These are phyloP conservation scores for Capsaspora owczarzaki DNA, from an alignment of 78 protist species.

Conservation along the genomic window DNA sequence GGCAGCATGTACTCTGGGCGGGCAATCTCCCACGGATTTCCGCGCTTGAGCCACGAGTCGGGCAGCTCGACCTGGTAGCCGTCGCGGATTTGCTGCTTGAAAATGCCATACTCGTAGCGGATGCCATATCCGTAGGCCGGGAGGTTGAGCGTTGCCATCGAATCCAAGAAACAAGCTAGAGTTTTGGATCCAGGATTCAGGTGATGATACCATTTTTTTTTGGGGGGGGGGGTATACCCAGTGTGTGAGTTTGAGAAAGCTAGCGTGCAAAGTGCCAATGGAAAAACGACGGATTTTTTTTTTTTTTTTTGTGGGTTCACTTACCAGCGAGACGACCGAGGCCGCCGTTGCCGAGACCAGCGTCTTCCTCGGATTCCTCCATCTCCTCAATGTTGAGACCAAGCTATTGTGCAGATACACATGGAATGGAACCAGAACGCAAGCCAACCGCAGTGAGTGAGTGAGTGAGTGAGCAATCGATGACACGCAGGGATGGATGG, in stretches of 20 bases:
- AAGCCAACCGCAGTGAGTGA: background rate
- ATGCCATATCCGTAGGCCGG: conserved; percentile 87
- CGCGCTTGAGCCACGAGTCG: conserved; percentile 77
- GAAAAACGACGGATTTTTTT: conserved; percentile 45
- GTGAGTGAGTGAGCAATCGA: conserved; percentile 3
- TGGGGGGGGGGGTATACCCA: too few relatives aligned
- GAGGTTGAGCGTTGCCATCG: conserved; percentile 79
- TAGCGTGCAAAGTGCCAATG: background rate
- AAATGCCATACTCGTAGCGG: conserved; percentile 91
- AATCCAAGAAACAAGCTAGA: conserved; percentile 92
- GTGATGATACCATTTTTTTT: too few relatives aligned
- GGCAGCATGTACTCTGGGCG: conserved; percentile 32
- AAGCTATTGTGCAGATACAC: background rate
- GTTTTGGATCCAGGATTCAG: too few relatives aligned
- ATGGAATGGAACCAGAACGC: background rate
- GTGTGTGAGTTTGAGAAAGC: too few relatives aligned
- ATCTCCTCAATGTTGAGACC: conserved; percentile 35
- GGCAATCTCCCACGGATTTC: conserved; percentile 87
- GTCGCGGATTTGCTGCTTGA: conserved; percentile 74
- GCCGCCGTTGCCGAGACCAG: conserved; percentile 97
- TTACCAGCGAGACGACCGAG: conserved; percentile 81
- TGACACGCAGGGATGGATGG: too few relatives aligned
- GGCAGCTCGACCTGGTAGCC: conserved; percentile 84
- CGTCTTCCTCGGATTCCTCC: conserved; percentile 81
- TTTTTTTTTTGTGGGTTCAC: too few relatives aligned